Evolutionary conservation across 2,329 filamentous ascomycete genomes (phyloP).

Genomic region (Mariannaea sp.): DNA sequence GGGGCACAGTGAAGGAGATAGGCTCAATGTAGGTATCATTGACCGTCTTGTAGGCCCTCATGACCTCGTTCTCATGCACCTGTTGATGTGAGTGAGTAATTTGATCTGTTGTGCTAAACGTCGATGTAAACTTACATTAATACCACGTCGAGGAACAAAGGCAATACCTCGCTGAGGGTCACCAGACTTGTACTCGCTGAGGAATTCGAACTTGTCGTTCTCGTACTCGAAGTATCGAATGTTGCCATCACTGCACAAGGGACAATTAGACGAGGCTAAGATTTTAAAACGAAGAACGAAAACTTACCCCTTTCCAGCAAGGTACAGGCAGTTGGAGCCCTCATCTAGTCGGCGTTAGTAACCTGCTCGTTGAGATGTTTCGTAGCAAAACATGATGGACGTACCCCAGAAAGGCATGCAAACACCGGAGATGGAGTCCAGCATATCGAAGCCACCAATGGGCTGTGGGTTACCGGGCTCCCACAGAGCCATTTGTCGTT

Average conservation of each 20-base stretch:
- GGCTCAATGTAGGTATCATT: constrained; percentile 94
- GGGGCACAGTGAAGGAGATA: constrained; percentile 94
- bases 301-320: constrained; percentile 95
- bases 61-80: constrained; percentile 94
- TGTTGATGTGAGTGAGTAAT: constrained; percentile 44
- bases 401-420: constrained; percentile 98
- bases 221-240: constrained; percentile 99
- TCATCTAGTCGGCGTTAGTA: constrained; percentile 64
- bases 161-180: constrained; percentile 95
- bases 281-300: not conserved
- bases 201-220: constrained; percentile 97
- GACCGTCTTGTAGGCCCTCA: constrained; percentile 96
- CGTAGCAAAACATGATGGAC: constrained; percentile 26
- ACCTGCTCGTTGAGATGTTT: not conserved
- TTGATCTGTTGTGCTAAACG: not conserved
- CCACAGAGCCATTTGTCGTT: constrained; percentile 94
- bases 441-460: constrained; percentile 84
- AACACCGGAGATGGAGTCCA: constrained; percentile 96
- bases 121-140: constrained; percentile 67
- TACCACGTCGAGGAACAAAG: constrained; percentile 91
- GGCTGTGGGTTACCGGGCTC: constrained; percentile 86
- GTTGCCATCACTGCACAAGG: constrained; percentile 83
- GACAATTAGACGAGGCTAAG: constrained; percentile 20
- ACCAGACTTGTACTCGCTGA: constrained; percentile 95
- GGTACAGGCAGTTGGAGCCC: constrained; percentile 90